Conservation (phyloP, 2,329 filamentous ascomycete species). For the Colletotrichum destructivum region DNA sequence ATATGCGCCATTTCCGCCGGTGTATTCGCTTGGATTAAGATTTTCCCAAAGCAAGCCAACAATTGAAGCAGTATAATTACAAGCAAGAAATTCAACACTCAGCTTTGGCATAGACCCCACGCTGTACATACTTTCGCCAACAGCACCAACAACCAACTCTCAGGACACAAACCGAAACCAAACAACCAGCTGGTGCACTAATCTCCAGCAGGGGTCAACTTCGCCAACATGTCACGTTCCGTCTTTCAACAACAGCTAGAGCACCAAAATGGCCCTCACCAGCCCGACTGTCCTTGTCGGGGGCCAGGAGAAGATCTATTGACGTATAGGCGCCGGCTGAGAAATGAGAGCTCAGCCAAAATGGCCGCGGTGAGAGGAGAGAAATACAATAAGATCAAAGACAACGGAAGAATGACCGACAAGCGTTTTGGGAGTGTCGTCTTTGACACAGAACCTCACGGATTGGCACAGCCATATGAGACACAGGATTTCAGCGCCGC, state of each 20-base stretch:
- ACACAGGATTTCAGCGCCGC: conserved; percentile 1
- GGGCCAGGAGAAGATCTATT: not conserved
- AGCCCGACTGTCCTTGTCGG: not conserved
- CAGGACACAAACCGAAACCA: no score
- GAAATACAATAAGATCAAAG: not conserved
- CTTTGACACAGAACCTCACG: not conserved
- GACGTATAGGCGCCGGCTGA: not conserved
- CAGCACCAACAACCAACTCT: no score
- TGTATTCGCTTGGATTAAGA: no score
- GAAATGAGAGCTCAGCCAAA: not conserved
- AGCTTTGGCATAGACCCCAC: not conserved
- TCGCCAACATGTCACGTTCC: not conserved
- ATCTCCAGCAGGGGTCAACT: not conserved
- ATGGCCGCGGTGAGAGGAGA: conserved; percentile 1
- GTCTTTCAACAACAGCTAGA: not conserved
- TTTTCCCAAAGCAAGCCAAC: no score
- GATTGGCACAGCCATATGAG: not conserved
- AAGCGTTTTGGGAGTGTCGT: not conserved
- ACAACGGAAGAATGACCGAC: not conserved
- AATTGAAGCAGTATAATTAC: not conserved
- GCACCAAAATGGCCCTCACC: conserved; percentile 2
- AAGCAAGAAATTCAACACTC: no score
- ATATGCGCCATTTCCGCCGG: not conserved
- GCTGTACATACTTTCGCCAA: not conserved
- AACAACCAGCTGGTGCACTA: not conserved